Base-by-base conservation (phyloP, 1,139 yeast species). In the Tardiomyces depauwii region DNA sequence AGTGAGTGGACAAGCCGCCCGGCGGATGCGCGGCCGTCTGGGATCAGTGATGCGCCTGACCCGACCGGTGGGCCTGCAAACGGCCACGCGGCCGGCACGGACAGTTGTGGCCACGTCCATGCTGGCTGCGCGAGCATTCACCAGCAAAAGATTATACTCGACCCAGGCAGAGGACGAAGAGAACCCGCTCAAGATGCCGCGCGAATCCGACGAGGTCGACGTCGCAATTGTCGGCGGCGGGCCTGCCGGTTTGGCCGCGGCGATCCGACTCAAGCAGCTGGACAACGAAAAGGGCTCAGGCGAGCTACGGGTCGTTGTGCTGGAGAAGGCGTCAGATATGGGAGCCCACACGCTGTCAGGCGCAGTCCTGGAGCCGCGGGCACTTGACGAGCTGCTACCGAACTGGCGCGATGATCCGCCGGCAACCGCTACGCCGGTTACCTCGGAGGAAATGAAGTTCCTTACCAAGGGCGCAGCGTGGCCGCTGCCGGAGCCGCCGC, bases 151-250 rank as follows among this genome's bases (percentile, higher is more conserved):
- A 14, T 10, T 30, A 13, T 30, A 30, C 16, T 30, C 39, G 19
- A 28, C 32, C 6, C 12, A 28, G 13, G 13, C 32, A 6, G n/a
- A 11, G n/a, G 39, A 18, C 18, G 40, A 18, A 6, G 40, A 6
- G 6, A 32, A 14, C 30, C 30, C 28, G 18, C 40, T 42, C 18
- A 13, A 14, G 19, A 80, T 75, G 51, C 88, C 82, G 52, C 71
- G 97, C 49, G 94, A 84, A 10, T 76, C 73, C 7, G 97, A 91
- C 57, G 74, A 76, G 36, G 96, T 87, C 14, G 98, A 91, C 62
- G 94, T 91, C 18, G 85, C 95, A 58, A 87, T 91, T 43, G 95
- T 91, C 1, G 98, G 98, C 39, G 98, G 95, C 40, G 98, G 98
- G 0, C 97, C 97, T 3, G 94, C 97, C 1, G 98, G 98, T 11